Base-by-base conservation (phyloP, 495 filamentous ascomycete genomes). In the Penicillium crystallinum region DNA sequence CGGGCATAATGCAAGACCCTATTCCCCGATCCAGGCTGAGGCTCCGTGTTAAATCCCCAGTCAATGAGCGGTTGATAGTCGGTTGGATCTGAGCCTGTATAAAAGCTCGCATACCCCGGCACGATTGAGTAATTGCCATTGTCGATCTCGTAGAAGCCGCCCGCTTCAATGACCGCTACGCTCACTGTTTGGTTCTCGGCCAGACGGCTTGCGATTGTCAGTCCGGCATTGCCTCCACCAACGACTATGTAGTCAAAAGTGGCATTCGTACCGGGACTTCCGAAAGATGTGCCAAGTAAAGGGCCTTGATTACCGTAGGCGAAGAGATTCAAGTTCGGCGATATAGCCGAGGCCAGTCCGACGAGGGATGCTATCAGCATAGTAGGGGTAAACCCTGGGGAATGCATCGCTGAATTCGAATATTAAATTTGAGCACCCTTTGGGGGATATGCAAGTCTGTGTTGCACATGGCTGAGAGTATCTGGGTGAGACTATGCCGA, bases 141-240 rank as follows among this genome's bases (percentile, higher is more conserved):
- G 35, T 70, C 70, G 8, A 65, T 41, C 51, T 81, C 69, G 49
- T 80, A 82, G 52, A 78, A 75, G 1, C 70, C 66, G 10, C 80
- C 80, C 6, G 80, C 79, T 61, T 83, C 81, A 29, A 83, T 59
- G 6, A 82, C 69, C 11, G 70, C 74, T 2, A 77, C 69, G 17
- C 38, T 58, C 15, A 58, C 47, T 14, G 49, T 23, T 3, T 56
- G 55, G 21, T 65, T 46, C 45, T 64, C 55, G 3, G 67, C 63
- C 2, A 81, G 63, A 5, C 80, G 67, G 8, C 65, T 55, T 0
- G 79, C 79, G 0, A 81, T 50, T 0, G 72, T 57, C 1, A 80
- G 53, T 1, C 79, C 80, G 0, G 75, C 71, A 6, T 59, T 79
- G 7, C 80, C 80, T 15, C 77, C 78, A 2, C 80, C 80, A 0